Base-by-base conservation (phyloP, 2,329 filamentous ascomycete genomes). In the Pleomassaria siparia region DNA sequence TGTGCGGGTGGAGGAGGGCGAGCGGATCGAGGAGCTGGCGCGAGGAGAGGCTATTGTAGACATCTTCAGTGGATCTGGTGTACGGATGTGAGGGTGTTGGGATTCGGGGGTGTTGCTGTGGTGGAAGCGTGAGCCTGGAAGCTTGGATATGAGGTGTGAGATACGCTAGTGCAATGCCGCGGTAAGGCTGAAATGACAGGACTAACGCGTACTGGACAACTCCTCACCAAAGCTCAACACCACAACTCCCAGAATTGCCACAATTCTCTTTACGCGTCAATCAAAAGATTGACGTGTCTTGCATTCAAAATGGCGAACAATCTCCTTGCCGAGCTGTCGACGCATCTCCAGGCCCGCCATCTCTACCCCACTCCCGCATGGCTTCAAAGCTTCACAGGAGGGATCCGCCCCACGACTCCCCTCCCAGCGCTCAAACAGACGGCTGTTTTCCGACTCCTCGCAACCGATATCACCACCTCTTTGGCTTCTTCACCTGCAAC, bases 371-470 rank as follows among this genome's bases (percentile, higher is more conserved):
- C 63, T 28, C 72, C 58, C 70, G 55, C 79, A 47, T 92, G 88
- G 82, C 79, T 94, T 22, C 75, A 77, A 47, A 73, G 72, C 46
- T 83, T 92, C 64, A 66, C 87, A 49, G 71, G 80, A 9, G 75
- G 79, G 13, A 80, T 76, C 42, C 71, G 75, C 70, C 71, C 80
- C 57, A 66, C 68, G 30, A 84, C 82, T 1, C 85, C 88, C 0
- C 71, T 91, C 1, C 81, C 84, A 22, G 86, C 87, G 3, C 78
- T 95, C 16, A 77, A 88, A 46, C 88, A 90, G 51, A 94, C 91
- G 2, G 88, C 88, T 29, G 84, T 88, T 55, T 87, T 91, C 58
- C 89, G 90, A 44, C 76, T 97, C 10, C 81, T 96, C 4, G 81
- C 86, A 24, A 82, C 86, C 29, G 89, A 96, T 72, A 81, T 97